Evolutionary conservation across 257 asterid genomes (phyloP).

Genomic region (Nicotiana otophora): DNA sequence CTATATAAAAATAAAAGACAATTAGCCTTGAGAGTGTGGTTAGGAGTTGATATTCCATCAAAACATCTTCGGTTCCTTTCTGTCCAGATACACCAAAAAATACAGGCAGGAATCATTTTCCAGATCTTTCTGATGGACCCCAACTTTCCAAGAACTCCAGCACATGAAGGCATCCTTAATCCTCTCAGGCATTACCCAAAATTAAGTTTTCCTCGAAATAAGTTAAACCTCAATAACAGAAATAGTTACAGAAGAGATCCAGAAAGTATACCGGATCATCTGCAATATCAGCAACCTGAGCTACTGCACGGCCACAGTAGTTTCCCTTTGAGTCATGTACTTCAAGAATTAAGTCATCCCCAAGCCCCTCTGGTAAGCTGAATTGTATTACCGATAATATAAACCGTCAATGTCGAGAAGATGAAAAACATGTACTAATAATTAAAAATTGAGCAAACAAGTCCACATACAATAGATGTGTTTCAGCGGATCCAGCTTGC

Average conservation of each 20-base stretch:
- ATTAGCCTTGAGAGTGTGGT: no score
- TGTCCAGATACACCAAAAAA: no score
- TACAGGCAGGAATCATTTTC: no score
- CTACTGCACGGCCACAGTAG: slow-evolving; percentile 64
- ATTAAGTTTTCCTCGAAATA: slow-evolving; percentile 3
- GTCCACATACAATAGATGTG: slow-evolving; percentile 71
- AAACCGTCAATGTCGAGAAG: slow-evolving; percentile 5
- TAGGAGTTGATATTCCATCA: no score
- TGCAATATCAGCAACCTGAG: slow-evolving; percentile 88
- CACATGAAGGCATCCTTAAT: no score
- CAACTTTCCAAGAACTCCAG: no score
- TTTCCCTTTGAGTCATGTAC: slow-evolving; percentile 77
- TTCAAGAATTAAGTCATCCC: slow-evolving; percentile 79
- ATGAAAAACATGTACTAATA: neutral
- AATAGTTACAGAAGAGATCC: slow-evolving; percentile 5
- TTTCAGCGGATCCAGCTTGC: slow-evolving; percentile 97
- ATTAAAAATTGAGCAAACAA: slow-evolving; percentile 3
- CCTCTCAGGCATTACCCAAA: neutral
- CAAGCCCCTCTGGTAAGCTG: slow-evolving; percentile 92
- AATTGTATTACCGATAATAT: slow-evolving; percentile 13
- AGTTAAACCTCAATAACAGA: neutral
- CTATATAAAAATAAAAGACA: no score
- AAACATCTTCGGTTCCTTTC: no score
- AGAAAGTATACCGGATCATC: slow-evolving; percentile 67
- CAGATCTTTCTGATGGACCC: no score